Evolutionary conservation across 495 filamentous ascomycete genomes (phyloP).

Genomic region (Cryomyces antarcticus): DNA sequence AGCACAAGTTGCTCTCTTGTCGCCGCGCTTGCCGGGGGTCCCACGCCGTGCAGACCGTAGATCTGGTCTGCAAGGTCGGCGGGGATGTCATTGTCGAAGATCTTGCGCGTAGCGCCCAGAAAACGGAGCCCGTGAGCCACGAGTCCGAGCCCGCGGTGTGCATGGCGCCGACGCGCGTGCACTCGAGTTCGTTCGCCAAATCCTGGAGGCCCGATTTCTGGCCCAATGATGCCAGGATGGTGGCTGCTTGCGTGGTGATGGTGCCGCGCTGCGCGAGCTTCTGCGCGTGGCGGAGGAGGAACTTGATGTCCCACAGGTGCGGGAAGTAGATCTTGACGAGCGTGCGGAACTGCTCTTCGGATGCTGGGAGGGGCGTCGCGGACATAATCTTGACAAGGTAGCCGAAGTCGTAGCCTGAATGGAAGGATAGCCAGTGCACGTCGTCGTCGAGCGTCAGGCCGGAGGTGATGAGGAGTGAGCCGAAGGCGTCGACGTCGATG

Average conservation of each 20-base stretch:
- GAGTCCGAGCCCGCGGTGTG: constrained; percentile 89
- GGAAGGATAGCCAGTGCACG: constrained; percentile 90
- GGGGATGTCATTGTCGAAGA: constrained; percentile 77
- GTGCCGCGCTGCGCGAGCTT: constrained; percentile 15
- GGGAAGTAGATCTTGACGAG: constrained; percentile 83
- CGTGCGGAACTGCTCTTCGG: constrained; percentile 70
- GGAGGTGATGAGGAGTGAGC: constrained; percentile 70
- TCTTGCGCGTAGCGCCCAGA: constrained; percentile 29
- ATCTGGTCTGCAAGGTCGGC: constrained; percentile 78
- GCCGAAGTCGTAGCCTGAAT: constrained; percentile 97
- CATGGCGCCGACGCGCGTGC: constrained; percentile 64
- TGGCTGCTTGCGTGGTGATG: constrained; percentile 24
- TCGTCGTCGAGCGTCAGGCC: constrained; percentile 77
- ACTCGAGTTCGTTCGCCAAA: constrained; percentile 77
- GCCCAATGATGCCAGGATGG: constrained; percentile 58
- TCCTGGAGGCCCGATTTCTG: constrained; percentile 78
- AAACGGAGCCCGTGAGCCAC: constrained; percentile 51
- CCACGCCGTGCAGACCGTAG: constrained; percentile 63
- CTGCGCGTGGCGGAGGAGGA: constrained; percentile 73
- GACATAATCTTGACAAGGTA: constrained; percentile 87
- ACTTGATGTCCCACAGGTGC: constrained; percentile 85
- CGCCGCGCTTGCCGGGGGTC: constrained; percentile 26
- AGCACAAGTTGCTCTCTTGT: constrained; percentile 17
- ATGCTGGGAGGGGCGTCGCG: constrained; percentile 57
- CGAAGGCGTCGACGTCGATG: constrained; percentile 82